Conservation (phyloP, 2,329 filamentous ascomycete species). For the Trichophyton simii region DNA sequence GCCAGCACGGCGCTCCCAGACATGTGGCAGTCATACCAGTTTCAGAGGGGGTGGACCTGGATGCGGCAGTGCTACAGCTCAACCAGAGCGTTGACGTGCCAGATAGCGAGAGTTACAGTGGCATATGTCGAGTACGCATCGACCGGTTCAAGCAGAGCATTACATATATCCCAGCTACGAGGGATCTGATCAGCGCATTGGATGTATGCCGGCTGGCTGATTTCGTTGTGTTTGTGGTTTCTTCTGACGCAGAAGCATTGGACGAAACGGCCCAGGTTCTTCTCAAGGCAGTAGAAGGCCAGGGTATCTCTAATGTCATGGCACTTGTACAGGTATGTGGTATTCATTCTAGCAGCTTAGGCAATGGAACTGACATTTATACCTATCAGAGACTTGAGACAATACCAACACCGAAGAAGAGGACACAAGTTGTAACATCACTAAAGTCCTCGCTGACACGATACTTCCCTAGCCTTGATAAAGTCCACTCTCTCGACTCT, state of each 20-base stretch:
- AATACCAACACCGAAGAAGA: conserved; percentile 67
- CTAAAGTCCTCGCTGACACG: conserved; percentile 87
- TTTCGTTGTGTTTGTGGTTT: conserved; percentile 78
- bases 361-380: background rate
- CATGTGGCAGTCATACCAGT: conserved; percentile 82
- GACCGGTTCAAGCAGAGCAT: conserved; percentile 93
- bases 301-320: conserved; percentile 87
- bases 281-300: conserved; percentile 75
- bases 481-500: conserved; percentile 76
- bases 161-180: conserved; percentile 64
- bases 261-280: conserved; percentile 76
- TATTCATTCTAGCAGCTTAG: background rate
- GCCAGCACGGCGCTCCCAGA: conserved; percentile 72
- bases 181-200: conserved; percentile 63
- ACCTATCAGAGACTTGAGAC: conserved; percentile 48
- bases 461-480: conserved; percentile 87
- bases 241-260: conserved; percentile 61
- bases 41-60: conserved; percentile 57
- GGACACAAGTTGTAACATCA: conserved; percentile 62
- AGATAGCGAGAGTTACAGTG: conserved; percentile 47
- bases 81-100: conserved; percentile 72
- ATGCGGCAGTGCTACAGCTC: conserved; percentile 54
- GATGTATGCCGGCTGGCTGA: conserved; percentile 83
- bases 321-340: conserved; percentile 54
- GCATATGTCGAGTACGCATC: conserved; percentile 53